Evolutionary conservation across 768 basidiomycete species (phyloP), one percentile per base, ranked within the genome.

Genomic region (Tylopilus felleus): DNA sequence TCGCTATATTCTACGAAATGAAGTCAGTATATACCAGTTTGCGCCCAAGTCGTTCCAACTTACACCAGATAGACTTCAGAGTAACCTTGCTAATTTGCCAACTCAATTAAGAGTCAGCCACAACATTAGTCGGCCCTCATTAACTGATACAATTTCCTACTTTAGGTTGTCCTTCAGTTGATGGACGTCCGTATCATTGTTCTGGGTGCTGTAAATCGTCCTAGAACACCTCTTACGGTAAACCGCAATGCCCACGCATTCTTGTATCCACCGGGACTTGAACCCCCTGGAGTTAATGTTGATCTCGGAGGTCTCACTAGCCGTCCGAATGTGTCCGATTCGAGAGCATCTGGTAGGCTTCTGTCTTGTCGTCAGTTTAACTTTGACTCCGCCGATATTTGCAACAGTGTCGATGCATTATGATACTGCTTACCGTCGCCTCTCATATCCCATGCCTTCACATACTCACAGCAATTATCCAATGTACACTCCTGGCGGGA

Each of bases 181-280:
- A 74, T 77, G 8, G 90, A 93, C 62, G 81, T 88, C 31, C 80
- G 89, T 25, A 79, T 93, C 50, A 69, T 92, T 50, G 86, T 81
- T 0, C 76, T 91, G 44, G 90, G 90, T 9, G 83, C 82, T 1
- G 73, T 85, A 19, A 76, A 79, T 55, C 78, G 73, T 35, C 84
- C 85, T 5, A 75, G 78, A 38, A 82, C 80, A 48, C 66, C 77
- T 39, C 71, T 85, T 33, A 78, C 69, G 13, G 74, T 85, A 28
- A 92, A 93, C 60, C 63, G 69, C 9, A 90, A 87, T 65, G 89
- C 90, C n/a, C 79, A 76, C 49, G 61, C 76, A 38, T 79, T 91
- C 51, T 67, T 93, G 39, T 81, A 84, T 60, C 90, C 89, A 8
- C 84, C 87, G 3, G 86, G 83, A 5, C 79, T 88, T 39, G 75